Conservation (phyloP, 1,284 basidiomycete species). For the Xerocomus tenax region DNA sequence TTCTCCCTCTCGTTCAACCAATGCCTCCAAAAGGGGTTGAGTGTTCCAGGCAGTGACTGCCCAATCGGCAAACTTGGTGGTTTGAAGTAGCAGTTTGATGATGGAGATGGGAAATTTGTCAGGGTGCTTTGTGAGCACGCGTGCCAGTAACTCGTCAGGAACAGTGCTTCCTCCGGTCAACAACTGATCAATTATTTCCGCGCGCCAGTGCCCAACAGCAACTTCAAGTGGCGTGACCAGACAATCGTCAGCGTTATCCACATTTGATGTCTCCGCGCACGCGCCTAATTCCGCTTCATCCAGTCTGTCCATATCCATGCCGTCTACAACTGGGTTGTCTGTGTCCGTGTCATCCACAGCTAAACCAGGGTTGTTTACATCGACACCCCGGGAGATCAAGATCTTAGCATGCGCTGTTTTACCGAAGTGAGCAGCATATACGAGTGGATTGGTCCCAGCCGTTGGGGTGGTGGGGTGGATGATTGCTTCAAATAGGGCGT, state of each 20-base stretch:
- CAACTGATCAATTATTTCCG: constrained; percentile 1
- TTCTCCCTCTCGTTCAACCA: constrained; percentile 3
- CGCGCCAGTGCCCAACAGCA: constrained; percentile 3
- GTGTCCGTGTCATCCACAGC: neutral
- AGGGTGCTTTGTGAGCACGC: neutral
- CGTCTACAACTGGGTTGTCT: too few species aligned
- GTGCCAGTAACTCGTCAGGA: neutral
- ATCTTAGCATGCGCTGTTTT: neutral
- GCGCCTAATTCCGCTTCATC: neutral
- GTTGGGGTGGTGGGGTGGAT: neutral
- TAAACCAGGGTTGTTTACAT: neutral
- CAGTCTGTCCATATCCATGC: neutral
- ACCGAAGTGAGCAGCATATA: constrained; percentile 8
- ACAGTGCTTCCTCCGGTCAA: neutral
- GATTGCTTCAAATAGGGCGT: neutral
- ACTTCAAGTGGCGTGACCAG: neutral
- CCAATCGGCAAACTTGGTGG: neutral
- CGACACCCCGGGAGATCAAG: neutral
- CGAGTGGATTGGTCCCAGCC: constrained; percentile 4
- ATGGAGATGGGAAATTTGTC: constrained; percentile 1
- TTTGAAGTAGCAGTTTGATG: constrained; percentile 1
- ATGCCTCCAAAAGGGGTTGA: neutral
- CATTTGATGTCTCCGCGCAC: neutral
- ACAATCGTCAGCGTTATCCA: neutral
- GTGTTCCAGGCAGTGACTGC: neutral